Conservation (phyloP, 139 green algal genomes). For the Chlorella sorokiniana region DNA sequence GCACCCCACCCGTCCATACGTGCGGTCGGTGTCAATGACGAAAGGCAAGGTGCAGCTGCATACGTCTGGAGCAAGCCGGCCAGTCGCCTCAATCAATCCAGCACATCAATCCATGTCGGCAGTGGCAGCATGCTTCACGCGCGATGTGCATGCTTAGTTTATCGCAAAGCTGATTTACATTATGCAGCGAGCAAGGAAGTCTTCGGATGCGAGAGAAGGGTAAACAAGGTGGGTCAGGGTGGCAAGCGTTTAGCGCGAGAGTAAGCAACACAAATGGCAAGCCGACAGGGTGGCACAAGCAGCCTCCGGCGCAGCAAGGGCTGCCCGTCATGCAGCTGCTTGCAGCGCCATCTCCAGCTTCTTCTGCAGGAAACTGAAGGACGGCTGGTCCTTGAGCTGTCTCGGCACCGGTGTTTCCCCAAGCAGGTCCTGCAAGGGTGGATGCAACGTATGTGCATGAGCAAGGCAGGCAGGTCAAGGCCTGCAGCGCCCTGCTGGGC, state of each 20-base stretch:
- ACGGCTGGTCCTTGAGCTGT: conserved; percentile 33
- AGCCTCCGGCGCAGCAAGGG: background rate
- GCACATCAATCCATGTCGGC: too few species aligned
- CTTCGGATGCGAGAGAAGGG: background rate
- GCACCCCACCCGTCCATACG: too few species aligned
- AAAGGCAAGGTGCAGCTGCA: too few species aligned
- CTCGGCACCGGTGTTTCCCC: conserved; percentile 30
- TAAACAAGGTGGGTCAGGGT: background rate
- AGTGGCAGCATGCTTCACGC: too few species aligned
- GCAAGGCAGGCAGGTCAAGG: background rate
- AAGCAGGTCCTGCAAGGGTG: conserved; percentile 43
- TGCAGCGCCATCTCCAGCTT: conserved; percentile 38
- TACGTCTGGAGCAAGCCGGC: too few species aligned
- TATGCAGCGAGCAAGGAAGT: background rate
- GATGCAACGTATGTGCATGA: background rate
- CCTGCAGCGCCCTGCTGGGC: background rate
- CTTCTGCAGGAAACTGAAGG: conserved; percentile 41
- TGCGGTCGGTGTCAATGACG: too few species aligned
- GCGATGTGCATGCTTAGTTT: too few species aligned
- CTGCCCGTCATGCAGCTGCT: background rate
- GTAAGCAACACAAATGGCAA: background rate
- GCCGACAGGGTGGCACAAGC: background rate
- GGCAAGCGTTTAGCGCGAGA: background rate
- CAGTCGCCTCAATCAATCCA: too few species aligned
- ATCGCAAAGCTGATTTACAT: too few species aligned